Conservation (phyloP, 2,329 filamentous ascomycete genomes). For the Fusarium buharicum region DNA sequence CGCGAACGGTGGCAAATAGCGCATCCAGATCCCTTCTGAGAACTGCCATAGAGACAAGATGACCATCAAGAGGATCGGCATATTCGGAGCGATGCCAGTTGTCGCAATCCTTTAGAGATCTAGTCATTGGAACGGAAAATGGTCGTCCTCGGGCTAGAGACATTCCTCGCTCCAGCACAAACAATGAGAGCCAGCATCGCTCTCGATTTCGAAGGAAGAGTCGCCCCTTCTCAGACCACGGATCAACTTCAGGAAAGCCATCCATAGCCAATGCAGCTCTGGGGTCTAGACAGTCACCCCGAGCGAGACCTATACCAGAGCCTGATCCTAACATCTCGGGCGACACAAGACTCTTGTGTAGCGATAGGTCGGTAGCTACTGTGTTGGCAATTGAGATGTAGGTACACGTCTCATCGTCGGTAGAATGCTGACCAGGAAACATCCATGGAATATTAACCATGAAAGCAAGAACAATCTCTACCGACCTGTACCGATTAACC, state of each 20-base stretch:
- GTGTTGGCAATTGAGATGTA: slow-evolving; percentile 77
- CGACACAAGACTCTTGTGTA: slow-evolving; percentile 75
- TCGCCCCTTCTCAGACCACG: slow-evolving; percentile 67
- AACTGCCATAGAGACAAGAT: slow-evolving; percentile 77
- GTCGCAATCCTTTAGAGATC: slow-evolving; percentile 73
- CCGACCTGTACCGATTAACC: slow-evolving; percentile 70
- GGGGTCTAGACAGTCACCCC: slow-evolving; percentile 75
- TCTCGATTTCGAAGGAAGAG: slow-evolving; percentile 72
- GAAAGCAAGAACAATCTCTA: slow-evolving; percentile 79
- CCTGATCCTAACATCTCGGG: slow-evolving; percentile 58
- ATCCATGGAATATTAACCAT: slow-evolving; percentile 83
- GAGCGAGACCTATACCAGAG: slow-evolving; percentile 61
- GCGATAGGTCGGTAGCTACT: slow-evolving; percentile 73
- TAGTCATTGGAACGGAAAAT: slow-evolving; percentile 74
- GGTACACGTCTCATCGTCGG: slow-evolving; percentile 77
- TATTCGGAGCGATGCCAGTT: slow-evolving; percentile 73
- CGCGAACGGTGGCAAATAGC: slow-evolving; percentile 66
- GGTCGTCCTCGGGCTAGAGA: slow-evolving; percentile 75
- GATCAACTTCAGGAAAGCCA: slow-evolving; percentile 72
- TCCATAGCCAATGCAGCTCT: slow-evolving; percentile 73
- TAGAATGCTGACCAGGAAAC: slow-evolving; percentile 72
- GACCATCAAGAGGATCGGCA: slow-evolving; percentile 74
- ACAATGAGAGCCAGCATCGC: slow-evolving; percentile 76
- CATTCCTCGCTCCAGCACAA: slow-evolving; percentile 77
- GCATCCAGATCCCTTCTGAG: slow-evolving; percentile 72